A percentile compares a stretch with the other conserved stretches of the same genome.
phyloP scores from a whole-genome alignment of 2,329 filamentous ascomycete species.

The Botrytis elliptica region DNA sequence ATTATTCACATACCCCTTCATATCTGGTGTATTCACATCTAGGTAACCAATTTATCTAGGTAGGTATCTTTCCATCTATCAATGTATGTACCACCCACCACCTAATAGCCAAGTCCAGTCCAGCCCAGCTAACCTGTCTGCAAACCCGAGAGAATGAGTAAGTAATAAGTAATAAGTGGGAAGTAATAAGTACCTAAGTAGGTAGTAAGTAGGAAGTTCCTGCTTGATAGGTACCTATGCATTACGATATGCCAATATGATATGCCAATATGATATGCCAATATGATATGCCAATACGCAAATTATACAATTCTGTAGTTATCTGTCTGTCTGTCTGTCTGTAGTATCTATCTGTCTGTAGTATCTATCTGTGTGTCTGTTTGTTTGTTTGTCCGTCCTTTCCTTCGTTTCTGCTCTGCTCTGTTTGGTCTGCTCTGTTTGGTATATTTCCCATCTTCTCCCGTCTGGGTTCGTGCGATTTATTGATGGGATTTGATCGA shows the following conservation, averaged over 20 bases:
- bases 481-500: too few species aligned
- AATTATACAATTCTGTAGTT: not conserved
- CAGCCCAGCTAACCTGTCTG: not conserved
- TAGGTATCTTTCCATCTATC: not conserved
- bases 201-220: not conserved
- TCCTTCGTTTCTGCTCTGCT: not conserved
- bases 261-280: too few species aligned
- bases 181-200: not conserved
- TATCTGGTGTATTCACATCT: not conserved
- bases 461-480: not conserved
- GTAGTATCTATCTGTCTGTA: not conserved
- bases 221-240: not conserved
- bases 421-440: not conserved
- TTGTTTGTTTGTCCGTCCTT: not conserved
- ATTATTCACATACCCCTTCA: not conserved
- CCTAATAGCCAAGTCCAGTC: not conserved
- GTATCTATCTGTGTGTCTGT: not conserved
- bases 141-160: too few species aligned
- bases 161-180: too few species aligned
- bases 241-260: too few species aligned
- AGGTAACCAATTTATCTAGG: not conserved
- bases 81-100: too few species aligned
- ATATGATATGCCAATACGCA: too few species aligned
- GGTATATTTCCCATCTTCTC: rapidly evolving
- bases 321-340: not conserved